Base-by-base conservation (phyloP, 257 asterid genomes). In the Fraxinus anomala region DNA sequence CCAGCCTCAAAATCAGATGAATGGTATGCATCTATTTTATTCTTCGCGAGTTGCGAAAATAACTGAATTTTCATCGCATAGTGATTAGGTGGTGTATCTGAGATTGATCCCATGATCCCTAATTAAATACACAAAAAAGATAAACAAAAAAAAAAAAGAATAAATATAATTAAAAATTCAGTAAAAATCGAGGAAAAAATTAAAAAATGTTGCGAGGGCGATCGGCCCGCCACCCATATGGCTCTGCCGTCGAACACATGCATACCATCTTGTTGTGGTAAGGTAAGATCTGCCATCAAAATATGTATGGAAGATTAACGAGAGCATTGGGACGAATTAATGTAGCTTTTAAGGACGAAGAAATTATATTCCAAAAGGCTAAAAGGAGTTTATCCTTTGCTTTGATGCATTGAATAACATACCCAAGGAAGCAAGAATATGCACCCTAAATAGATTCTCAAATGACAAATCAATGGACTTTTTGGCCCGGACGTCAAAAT, bases 1-100 rank as follows among this genome's bases (percentile, higher is more conserved):
- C 90, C 97, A 1, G 94, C 96, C 76, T 91, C 82, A 44, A 92
- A 91, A 31, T 75, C 83, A 24, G 67, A 26, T 5, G 87, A 80
- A 10, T 14, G 42, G 88, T 89, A 92, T 34, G 68, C 85, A 17
- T 89, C 89, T 51, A 90, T 82, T 69, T 84, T 85, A 74, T 84
- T 85, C 73, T 86, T 85, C 16, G 74, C 56, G 4, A 90, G 87
- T 51, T 83, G 83, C 4, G 97, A 90, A 56, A 90, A 82, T 11
- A 78, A 74, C 44, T 87, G 84, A 39, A 92, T 79, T 74, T 81
- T 89, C 76, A 88, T 75, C 0, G 67, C 31, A 79, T 81, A 87
- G 79, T 90, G 92, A 80, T 67, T 80, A 3, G 97, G 97, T 13
- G 88, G 87, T 17, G 88, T 66, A 14, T 86, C 86, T 1, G 94